Conservation (phyloP, 805 yeast species). For the Ogataea pilisensis region DNA sequence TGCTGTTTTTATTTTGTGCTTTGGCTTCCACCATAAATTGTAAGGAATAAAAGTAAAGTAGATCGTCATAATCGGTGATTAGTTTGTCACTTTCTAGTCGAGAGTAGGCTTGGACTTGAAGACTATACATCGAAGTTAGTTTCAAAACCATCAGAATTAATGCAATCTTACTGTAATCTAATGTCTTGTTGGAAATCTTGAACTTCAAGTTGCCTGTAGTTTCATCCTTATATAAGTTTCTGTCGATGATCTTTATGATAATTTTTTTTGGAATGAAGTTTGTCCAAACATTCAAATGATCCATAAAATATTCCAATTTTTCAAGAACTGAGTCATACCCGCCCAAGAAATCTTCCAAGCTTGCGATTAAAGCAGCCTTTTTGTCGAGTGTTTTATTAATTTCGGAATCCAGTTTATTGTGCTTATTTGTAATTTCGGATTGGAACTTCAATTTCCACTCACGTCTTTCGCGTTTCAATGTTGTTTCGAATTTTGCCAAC, state of each 20-base stretch:
- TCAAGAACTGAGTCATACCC: conserved; percentile 9
- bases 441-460: conserved; percentile 13
- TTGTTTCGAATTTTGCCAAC: conserved; percentile 1
- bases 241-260: conserved; percentile 4
- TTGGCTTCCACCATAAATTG: conserved; percentile 18
- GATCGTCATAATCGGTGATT: conserved; percentile 11
- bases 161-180: conserved; percentile 22
- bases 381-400: neutral
- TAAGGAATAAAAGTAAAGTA: conserved; percentile 15
- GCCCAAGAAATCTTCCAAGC: conserved; percentile 18
- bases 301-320: conserved; percentile 3
- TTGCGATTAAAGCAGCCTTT: neutral
- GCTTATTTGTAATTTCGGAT: neutral
- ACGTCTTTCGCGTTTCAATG: conserved; percentile 10
- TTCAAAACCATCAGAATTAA: conserved; percentile 16
- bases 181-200: conserved; percentile 7
- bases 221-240: conserved; percentile 9
- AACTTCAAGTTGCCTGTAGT: conserved; percentile 10
- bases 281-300: conserved; percentile 2
- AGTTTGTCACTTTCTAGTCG: neutral
- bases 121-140: conserved; percentile 1
- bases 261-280: conserved; percentile 18
- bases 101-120: neutral
- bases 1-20: conserved; percentile 8
- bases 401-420: neutral